Conservation (phyloP, 1,284 basidiomycete species). For the Sanghuangporus baumii region DNA sequence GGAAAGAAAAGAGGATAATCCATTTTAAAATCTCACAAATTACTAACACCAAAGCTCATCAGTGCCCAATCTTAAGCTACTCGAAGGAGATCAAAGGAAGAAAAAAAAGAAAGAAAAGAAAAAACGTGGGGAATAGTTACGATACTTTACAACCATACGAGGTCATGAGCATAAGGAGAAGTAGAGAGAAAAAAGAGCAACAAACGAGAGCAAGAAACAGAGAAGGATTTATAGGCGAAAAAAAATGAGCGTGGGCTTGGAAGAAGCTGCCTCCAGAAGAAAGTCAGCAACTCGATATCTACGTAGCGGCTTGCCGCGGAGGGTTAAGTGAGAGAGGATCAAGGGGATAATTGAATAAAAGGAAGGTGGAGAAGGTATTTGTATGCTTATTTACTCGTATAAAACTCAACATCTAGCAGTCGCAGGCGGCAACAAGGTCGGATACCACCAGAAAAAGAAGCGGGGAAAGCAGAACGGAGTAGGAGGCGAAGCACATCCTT, state of each 20-base stretch:
- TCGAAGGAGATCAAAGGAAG: conserved; percentile 16
- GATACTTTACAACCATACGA: background rate
- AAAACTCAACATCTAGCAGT: no score
- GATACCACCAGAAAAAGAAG: background rate
- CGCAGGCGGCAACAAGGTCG: background rate
- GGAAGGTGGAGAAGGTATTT: no score
- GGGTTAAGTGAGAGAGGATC: no score
- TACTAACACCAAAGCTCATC: background rate
- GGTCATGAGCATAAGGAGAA: conserved; percentile 12
- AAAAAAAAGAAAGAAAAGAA: conserved; percentile 10
- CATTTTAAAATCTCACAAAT: background rate
- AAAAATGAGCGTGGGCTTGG: background rate
- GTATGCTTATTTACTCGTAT: no score
- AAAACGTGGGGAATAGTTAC: conserved; percentile 4
- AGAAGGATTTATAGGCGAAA: background rate
- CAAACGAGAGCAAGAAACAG: conserved; percentile 4
- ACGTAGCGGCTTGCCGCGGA: background rate
- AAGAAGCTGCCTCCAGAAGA: background rate
- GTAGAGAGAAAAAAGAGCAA: background rate
- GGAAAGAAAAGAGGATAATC: background rate
- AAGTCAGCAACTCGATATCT: background rate
- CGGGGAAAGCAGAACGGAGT: background rate
- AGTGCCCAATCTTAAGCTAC: background rate
- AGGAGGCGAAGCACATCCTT: background rate
- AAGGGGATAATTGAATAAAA: no score